Evolutionary conservation across 139 green algal genomes (phyloP).

Genomic region (Chara braunii): DNA sequence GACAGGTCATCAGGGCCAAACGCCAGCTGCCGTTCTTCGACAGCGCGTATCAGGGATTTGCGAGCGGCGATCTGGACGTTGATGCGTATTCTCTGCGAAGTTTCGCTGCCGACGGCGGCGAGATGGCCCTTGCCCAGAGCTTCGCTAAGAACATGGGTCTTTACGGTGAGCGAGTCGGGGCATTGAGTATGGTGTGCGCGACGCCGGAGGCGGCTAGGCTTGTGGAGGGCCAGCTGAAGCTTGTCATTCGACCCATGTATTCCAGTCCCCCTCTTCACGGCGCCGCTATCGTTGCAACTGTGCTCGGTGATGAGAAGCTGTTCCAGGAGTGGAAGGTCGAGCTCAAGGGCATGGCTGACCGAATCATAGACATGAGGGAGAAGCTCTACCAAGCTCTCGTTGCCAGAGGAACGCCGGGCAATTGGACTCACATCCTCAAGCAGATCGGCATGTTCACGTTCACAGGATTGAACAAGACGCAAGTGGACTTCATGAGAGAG

Average conservation of each 20-base stretch:
- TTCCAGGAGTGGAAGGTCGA: constrained; percentile 89
- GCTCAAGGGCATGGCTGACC: constrained; percentile 90
- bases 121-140: constrained; percentile 71
- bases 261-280: constrained; percentile 84
- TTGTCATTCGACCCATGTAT: constrained; percentile 81
- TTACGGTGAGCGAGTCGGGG: constrained; percentile 92
- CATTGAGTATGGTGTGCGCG: constrained; percentile 70
- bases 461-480: constrained; percentile 69
- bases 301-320: constrained; percentile 53
- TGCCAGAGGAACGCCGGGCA: too few species aligned
- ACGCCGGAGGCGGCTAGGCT: constrained; percentile 45
- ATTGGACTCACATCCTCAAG: constrained; percentile 81
- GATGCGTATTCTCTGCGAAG: constrained; percentile 80
- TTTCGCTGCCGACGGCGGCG: constrained; percentile 79
- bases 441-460: constrained; percentile 97
- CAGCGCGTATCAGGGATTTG: constrained; percentile 86
- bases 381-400: constrained; percentile 63
- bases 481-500: constrained; percentile 71
- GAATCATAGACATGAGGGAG: constrained; percentile 78
- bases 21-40: constrained; percentile 93
- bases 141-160: constrained; percentile 98
- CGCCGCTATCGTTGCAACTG: constrained; percentile 80
- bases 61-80: constrained; percentile 75
- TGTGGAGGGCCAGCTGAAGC: constrained; percentile 86
- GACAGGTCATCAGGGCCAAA: constrained; percentile 65